phyloP scores from a whole-genome alignment of 1,284 basidiomycete species.

The Cryptococcus maquisensis region DNA sequence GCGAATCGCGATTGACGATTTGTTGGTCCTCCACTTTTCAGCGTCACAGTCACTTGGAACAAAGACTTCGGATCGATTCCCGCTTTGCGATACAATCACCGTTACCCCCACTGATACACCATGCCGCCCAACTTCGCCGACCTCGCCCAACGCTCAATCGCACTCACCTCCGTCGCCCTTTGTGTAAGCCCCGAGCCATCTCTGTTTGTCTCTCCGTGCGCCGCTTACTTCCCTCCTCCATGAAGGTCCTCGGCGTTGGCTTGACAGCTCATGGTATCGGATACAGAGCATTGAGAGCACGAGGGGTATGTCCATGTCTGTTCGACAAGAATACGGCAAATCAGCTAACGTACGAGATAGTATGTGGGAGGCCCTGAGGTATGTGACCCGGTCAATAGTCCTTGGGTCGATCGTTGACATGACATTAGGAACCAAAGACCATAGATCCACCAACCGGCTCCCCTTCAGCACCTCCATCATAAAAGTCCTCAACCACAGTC shows the following conservation, averaged over 20 bases:
- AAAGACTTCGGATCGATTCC: background rate
- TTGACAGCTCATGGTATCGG: conserved; percentile 19
- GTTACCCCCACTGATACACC: background rate
- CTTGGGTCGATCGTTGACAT: too few relatives aligned
- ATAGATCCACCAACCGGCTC: background rate
- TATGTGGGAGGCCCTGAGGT: too few relatives aligned
- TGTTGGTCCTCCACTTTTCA: background rate
- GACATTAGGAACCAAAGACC: too few relatives aligned
- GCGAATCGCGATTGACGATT: background rate
- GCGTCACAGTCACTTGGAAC: background rate
- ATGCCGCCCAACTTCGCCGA: conserved; percentile 25
- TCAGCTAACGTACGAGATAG: background rate
- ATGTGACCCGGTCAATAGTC: too few relatives aligned
- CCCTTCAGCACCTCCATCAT: background rate
- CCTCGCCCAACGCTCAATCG: conserved; percentile 19
- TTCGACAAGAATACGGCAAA: background rate
- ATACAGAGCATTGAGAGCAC: conserved; percentile 10
- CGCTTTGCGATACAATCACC: background rate
- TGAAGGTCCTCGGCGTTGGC: conserved; percentile 13
- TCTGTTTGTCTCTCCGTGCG: background rate
- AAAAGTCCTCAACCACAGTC: background rate
- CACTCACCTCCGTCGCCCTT: conserved; percentile 20
- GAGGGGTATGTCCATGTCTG: conserved; percentile 9
- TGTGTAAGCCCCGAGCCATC: background rate
- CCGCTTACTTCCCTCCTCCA: too few relatives aligned